Evolutionary conservation across 768 basidiomycete genomes (phyloP).

Genomic region (Lyophyllum shimeji): DNA sequence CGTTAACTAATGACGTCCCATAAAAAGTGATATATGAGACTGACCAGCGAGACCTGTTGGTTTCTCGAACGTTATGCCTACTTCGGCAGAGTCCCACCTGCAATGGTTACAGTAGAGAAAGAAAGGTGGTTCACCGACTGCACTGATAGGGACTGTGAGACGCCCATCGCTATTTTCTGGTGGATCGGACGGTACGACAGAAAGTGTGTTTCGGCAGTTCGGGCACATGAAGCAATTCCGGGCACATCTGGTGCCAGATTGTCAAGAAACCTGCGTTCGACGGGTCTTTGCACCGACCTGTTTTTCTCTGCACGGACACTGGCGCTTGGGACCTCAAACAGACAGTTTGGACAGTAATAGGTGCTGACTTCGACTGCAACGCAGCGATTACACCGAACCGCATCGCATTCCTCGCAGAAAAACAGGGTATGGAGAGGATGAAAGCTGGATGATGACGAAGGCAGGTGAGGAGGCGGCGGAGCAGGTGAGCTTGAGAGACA

Average conservation of each 20-base stretch:
- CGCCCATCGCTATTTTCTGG: slow-evolving; percentile 60
- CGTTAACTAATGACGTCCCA: too few species aligned
- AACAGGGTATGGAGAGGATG: slow-evolving; percentile 84
- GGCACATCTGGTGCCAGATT: slow-evolving; percentile 69
- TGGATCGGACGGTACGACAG: slow-evolving; percentile 89
- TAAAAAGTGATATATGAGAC: slow-evolving; percentile 22
- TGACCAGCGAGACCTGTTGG: slow-evolving; percentile 92
- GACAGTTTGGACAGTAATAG: slow-evolving; percentile 97
- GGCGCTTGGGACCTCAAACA: slow-evolving; percentile 97
- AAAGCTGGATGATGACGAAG: slow-evolving; percentile 79
- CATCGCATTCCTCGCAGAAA: slow-evolving; percentile 99
- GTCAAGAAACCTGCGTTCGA: slow-evolving; percentile 4
- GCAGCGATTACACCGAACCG: slow-evolving; percentile 90
- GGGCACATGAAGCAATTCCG: slow-evolving; percentile 98
- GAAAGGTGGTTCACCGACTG: slow-evolving; percentile 85
- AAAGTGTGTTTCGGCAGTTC: slow-evolving; percentile 84
- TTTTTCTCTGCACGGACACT: slow-evolving; percentile 99
- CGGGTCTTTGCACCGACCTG: slow-evolving; percentile 46
- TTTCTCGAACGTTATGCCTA: slow-evolving; percentile 93
- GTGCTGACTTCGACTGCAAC: slow-evolving; percentile 92
- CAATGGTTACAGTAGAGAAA: slow-evolving; percentile 91
- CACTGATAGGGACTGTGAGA: slow-evolving; percentile 49
- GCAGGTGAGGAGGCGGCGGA: slow-evolving; percentile 73
- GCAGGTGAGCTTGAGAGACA: slow-evolving; percentile 59
- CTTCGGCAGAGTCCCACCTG: slow-evolving; percentile 91